Base-by-base conservation (phyloP, 23 red algal genomes). In the Rhodosorus marinus region DNA sequence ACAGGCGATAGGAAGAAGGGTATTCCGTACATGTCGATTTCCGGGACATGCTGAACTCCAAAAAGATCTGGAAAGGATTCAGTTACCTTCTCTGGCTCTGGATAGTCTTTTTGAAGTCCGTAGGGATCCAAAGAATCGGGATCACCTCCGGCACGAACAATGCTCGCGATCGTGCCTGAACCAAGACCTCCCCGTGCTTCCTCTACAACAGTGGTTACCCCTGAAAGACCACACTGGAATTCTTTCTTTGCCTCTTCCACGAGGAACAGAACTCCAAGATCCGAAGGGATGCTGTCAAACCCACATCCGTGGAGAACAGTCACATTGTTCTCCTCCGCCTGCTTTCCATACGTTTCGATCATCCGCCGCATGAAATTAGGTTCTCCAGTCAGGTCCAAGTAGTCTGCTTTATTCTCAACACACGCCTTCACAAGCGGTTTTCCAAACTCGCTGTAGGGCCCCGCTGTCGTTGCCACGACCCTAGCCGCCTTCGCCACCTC, bases 341-440 rank as follows among this genome's bases (percentile, higher is more conserved):
- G 38, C 38, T 11, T 17, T 11, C 17, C 38, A 43, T 11, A 43
- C 17, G 11, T 43, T 17, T 43, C 38, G 11, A 43, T 17, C 38
- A 43, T 43, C 11, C 38, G 11, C 17, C 38, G 38, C 38, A 43
- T 17, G 11, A 11, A 43, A 11, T 11, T 11, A 43, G 17, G 11
- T 46, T 64, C 59, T 20, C 59, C 59, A 11, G 7, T 64, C 4
- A 64, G 20, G 24, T 64, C 59, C 11, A 40, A 14, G 40, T 64
- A 64, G 29, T 47, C 59, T 3, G 29, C 19, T 14, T 47, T 47
- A 3, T 4, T 24, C 4, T 3, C 4, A 4, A 64, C 36, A 19
- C 29, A 40, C 7, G 59, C n/a, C n/a, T 33, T 26, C 15, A 64
- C 59, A 4, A 64, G 27, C 33, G 34, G 7, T 4, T 9, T 6